These are phyloP conservation scores for Quercus engelmannii DNA, from an alignment of 306 rosid species.

Conservation along the genomic window DNA sequence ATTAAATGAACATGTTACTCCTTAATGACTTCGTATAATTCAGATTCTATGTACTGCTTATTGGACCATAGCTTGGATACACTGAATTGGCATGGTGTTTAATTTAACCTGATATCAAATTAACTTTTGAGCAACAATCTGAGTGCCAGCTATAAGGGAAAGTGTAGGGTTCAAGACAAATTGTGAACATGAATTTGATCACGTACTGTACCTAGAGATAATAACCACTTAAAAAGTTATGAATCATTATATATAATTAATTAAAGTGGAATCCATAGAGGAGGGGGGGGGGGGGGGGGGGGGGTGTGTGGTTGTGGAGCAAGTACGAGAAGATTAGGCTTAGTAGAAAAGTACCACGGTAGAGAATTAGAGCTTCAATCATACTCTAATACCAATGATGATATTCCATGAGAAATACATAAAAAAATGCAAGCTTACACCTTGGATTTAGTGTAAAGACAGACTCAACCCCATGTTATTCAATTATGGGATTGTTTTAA, in stretches of 20 bases:
- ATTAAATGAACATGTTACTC: background rate
- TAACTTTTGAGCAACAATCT: slow-evolving; percentile 16
- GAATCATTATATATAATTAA: background rate
- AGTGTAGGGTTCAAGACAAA: slow-evolving; percentile 11
- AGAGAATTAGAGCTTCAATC: slow-evolving; percentile 22
- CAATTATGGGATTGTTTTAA: slow-evolving; percentile 35
- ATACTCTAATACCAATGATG: slow-evolving; percentile 27
- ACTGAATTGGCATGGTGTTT: slow-evolving; percentile 2
- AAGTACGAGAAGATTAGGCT: slow-evolving; percentile 16
- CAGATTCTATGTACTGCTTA: background rate
- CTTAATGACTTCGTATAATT: background rate
- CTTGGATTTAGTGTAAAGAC: slow-evolving; percentile 69
- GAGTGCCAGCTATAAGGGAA: slow-evolving; percentile 24
- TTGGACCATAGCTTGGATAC: slow-evolving; percentile 9
- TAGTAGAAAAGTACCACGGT: slow-evolving; percentile 15
- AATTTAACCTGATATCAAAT: background rate
- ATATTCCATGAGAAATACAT: slow-evolving; percentile 17
- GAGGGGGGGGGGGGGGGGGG: no score
- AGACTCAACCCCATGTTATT: slow-evolving; percentile 70
- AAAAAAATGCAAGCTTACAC: slow-evolving; percentile 37
- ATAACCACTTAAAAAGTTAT: background rate
- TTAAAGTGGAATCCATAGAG: background rate
- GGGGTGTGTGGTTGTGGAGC: background rate
- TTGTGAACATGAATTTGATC: background rate
- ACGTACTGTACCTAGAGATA: slow-evolving; percentile 21